These are phyloP conservation scores for Shiraia sp. DNA, from an alignment of 2,329 filamentous ascomycete genomes.

Conservation along the genomic window DNA sequence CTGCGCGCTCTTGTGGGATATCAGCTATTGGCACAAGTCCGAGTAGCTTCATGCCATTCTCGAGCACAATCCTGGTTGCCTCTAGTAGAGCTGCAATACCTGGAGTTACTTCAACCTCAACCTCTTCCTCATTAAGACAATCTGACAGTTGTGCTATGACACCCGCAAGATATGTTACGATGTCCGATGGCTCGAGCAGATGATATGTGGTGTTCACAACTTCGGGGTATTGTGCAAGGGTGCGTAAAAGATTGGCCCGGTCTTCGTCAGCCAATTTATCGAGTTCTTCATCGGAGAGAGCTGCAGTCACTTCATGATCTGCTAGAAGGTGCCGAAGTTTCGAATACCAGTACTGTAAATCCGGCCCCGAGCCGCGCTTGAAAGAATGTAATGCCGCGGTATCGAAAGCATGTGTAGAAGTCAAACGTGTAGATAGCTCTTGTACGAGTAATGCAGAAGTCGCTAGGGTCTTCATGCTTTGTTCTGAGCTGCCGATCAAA, in stretches of 20 bases:
- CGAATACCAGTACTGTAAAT: slow-evolving; percentile 37
- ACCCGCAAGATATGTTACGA: slow-evolving; percentile 32
- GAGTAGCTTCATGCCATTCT: slow-evolving; percentile 36
- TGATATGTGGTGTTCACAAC: slow-evolving; percentile 28
- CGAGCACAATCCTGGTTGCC: slow-evolving; percentile 31
- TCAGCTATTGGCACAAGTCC: slow-evolving; percentile 23
- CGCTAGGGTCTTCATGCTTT: slow-evolving; percentile 16
- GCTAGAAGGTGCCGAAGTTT: slow-evolving; percentile 23
- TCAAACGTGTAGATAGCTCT: slow-evolving; percentile 29
- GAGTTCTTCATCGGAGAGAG: slow-evolving; percentile 28
- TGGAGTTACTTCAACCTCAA: slow-evolving; percentile 11
- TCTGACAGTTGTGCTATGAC: slow-evolving; percentile 30
- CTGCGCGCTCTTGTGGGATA: slow-evolving; percentile 20
- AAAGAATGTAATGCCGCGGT: slow-evolving; percentile 27
- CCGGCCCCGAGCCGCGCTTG: slow-evolving; percentile 32
- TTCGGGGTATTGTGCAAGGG: slow-evolving; percentile 38
- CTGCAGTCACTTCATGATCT: slow-evolving; percentile 5
- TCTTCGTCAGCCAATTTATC: slow-evolving; percentile 28
- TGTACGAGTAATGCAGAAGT: slow-evolving; percentile 32
- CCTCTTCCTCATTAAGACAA: slow-evolving; percentile 23
- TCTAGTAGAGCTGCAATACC: slow-evolving; percentile 30
- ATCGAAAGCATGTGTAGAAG: slow-evolving; percentile 31
- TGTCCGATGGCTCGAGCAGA: slow-evolving; percentile 31
- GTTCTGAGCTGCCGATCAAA: slow-evolving; percentile 18
- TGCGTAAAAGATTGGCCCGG: slow-evolving; percentile 27